Evolutionary conservation across 441 rosid species (phyloP).

Genomic region (Geranium incanum): DNA sequence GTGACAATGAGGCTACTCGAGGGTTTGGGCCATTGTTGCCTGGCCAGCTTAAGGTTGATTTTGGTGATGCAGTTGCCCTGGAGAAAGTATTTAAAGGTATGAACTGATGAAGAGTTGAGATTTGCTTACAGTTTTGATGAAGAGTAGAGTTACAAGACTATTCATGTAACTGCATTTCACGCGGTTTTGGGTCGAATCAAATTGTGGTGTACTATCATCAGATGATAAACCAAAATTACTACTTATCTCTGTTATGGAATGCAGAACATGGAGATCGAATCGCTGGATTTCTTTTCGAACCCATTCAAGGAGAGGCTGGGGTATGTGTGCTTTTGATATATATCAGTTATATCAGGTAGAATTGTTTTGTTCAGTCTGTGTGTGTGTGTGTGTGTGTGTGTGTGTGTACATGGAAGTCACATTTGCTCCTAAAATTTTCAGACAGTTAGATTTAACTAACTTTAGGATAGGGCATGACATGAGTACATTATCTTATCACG

Average conservation of each 20-base stretch:
- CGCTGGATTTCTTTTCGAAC: slow-evolving; percentile 92
- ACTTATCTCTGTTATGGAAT: slow-evolving; percentile 19
- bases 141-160: slow-evolving; percentile 1
- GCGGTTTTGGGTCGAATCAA: neutral
- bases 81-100: slow-evolving; percentile 71
- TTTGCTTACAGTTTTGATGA: neutral
- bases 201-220: neutral
- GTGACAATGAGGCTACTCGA: slow-evolving; percentile 90
- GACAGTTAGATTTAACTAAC: neutral
- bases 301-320: slow-evolving; percentile 99
- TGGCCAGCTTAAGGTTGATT: slow-evolving; percentile 87
- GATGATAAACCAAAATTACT: slow-evolving; percentile 5
- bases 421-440: neutral
- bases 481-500: neutral
- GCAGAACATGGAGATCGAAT: slow-evolving; percentile 68
- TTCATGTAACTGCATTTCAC: neutral
- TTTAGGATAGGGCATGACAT: too few relatives aligned
- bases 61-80: slow-evolving; percentile 61
- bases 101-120: neutral
- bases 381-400: neutral
- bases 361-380: neutral
- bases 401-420: neutral
- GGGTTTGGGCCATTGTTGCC: slow-evolving; percentile 91
- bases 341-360: neutral
- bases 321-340: slow-evolving; percentile 33